Conservation (phyloP, 202 grass and related monocot genomes). For the Zizania palustris region DNA sequence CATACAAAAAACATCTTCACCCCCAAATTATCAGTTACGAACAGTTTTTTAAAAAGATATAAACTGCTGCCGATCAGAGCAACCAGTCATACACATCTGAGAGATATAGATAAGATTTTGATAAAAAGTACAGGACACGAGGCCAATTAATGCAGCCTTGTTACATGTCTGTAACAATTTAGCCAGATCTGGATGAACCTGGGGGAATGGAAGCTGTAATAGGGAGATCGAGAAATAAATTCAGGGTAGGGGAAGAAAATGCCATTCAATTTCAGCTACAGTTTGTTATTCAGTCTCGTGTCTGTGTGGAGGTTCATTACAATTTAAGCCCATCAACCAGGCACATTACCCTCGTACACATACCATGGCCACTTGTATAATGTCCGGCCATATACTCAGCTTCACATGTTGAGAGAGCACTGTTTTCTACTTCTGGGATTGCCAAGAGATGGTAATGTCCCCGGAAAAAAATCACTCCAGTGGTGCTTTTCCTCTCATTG, state of each 20-base stretch:
- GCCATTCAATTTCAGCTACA: neutral
- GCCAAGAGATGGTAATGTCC: fast-evolving
- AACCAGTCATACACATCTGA: neutral
- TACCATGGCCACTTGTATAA: neutral
- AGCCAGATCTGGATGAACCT: neutral
- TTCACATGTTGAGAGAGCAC: neutral
- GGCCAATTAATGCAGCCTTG: neutral
- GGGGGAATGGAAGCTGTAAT: neutral
- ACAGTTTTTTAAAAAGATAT: neutral
- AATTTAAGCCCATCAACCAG: neutral
- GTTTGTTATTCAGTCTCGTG: neutral
- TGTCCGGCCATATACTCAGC: neutral
- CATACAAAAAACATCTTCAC: neutral
- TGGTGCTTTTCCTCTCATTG: neutral
- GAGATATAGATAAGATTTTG: neutral
- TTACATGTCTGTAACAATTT: neutral
- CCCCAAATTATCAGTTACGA: neutral
- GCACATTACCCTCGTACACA: neutral
- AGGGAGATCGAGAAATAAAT: neutral
- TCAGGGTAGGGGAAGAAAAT: neutral
- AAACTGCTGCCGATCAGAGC: neutral
- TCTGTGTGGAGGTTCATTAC: neutral
- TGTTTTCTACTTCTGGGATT: neutral
- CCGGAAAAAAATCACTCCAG: neutral
- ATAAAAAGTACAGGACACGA: neutral